Percentiles rank a stretch among this genome's conserved stretches.
Evolutionary conservation across 345 rosid genomes (phyloP).

Genomic region (Stellera chamaejasme): DNA sequence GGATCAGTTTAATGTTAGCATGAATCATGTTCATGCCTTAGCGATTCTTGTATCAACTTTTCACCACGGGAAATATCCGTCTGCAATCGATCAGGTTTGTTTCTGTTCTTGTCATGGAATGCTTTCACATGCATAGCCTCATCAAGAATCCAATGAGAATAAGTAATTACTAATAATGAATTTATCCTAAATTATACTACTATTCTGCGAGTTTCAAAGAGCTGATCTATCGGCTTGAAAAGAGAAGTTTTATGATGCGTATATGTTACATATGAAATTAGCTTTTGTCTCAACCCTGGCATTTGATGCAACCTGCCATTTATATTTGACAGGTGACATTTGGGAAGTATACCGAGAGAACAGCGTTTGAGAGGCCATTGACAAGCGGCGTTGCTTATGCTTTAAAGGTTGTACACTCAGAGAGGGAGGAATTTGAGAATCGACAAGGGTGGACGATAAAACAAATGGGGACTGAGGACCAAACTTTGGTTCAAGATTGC

Average conservation of each 20-base stretch:
- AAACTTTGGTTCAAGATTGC: constrained; percentile 80
- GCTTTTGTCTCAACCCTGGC: background rate
- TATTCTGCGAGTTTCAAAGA: too few species aligned
- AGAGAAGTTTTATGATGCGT: background rate
- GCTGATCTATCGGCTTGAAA: background rate
- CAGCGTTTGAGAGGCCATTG: constrained; percentile 94
- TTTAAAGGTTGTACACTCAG: constrained; percentile 75
- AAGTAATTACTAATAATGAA: too few species aligned
- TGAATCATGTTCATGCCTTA: constrained; percentile 96
- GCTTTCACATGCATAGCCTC: background rate
- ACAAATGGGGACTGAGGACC: constrained; percentile 91
- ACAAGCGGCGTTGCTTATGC: constrained; percentile 99
- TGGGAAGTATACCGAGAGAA: constrained; percentile 86
- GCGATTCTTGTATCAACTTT: constrained; percentile 94
- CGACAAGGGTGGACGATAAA: constrained; percentile 71
- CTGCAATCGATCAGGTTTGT: constrained; percentile 88
- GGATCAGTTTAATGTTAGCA: constrained; percentile 98
- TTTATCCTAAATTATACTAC: too few species aligned
- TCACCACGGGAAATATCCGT: constrained; percentile 89
- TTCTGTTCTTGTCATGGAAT: constrained; percentile 3
- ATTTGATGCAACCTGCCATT: constrained; percentile 1
- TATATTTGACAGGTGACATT: constrained; percentile 63
- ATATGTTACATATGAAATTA: background rate
- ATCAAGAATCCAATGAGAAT: too few species aligned
- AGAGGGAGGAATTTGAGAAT: constrained; percentile 78